phyloP scores from a whole-genome alignment of 1,139 yeast genomes.

The Hansenula lynferdii region DNA sequence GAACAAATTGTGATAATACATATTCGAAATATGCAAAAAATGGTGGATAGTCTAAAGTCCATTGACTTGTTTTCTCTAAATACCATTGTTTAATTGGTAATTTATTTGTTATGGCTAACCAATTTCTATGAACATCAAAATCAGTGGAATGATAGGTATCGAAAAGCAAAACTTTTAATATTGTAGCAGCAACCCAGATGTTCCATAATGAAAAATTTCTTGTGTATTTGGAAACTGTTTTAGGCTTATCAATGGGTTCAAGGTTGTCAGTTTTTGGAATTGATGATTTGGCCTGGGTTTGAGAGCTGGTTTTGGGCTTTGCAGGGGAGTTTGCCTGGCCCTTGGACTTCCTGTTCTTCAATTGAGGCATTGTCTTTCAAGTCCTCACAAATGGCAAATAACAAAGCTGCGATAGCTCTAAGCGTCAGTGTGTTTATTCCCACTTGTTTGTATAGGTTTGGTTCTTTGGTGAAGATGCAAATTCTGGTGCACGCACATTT shows the following conservation, averaged over 20 bases:
- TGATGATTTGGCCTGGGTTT: too few species aligned
- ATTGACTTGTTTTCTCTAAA: conserved; percentile 73
- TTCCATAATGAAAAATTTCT: conserved; percentile 51
- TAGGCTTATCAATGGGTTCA: not conserved
- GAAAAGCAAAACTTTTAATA: conserved; percentile 47
- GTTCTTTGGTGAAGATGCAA: too few species aligned
- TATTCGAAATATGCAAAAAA: conserved; percentile 95
- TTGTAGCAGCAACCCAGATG: conserved; percentile 57
- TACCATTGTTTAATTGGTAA: conserved; percentile 84
- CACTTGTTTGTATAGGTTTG: too few species aligned
- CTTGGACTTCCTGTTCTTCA: not conserved
- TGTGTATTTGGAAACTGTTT: conserved; percentile 1
- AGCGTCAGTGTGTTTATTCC: too few species aligned
- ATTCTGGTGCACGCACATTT: not conserved
- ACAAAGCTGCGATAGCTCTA: not conserved
- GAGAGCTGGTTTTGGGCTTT: not conserved
- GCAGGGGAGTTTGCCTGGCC: not conserved
- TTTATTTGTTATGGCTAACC: conserved; percentile 88
- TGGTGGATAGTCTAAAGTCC: conserved; percentile 98
- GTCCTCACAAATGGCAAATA: not conserved
- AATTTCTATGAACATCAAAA: conserved; percentile 94
- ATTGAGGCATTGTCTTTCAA: not conserved
- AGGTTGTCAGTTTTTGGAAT: not conserved
- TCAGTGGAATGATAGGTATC: conserved; percentile 75
- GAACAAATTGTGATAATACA: conserved; percentile 67